Evolutionary conservation across 257 asterid genomes (phyloP), one percentile per base, ranked within the genome.

Genomic region (Sherardia arvensis): DNA sequence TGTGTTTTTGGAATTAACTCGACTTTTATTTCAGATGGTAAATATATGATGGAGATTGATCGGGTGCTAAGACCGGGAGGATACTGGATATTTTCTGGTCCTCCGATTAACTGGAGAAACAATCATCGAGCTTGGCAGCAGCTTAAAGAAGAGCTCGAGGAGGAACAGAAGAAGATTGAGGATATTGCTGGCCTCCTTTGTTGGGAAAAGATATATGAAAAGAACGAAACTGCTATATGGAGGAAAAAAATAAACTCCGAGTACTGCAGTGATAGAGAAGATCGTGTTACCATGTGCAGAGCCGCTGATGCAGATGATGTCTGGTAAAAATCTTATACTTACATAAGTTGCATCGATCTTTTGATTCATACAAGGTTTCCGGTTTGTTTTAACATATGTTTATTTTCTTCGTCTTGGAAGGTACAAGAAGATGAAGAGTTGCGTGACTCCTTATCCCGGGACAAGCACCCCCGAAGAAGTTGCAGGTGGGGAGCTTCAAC

Each of bases 21-120:
- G 25, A 47, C 29, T 30, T 43, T 33, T 48, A 15, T 22, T 56
- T 8, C 40, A 78, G 83, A 72, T 43, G 83, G 83, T 15, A 55
- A 68, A 48, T 78, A 78, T 75, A 38, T 78, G 79, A 78, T 22
- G 75, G 83, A 78, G 59, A 63, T 78, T 7, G 79, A 78, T 61
- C 60, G 83, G 69, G 83, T 78, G 57, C 75, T 78, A 34, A 74
- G 79, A 74, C 83, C 83, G 3, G 83, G 83, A 56, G 83, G 83
- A 23, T 78, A 78, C 68, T 78, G 83, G 83, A 56, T 78, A 64
- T 79, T 78, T 55, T 78, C 83, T 4, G 83, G 83, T 56, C 83
- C 83, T 68, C 83, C 83, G 1, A 78, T 78, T 40, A 71, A 65
- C 71, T 78, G 83, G 83, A 40, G 78, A 53, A 66, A 29, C 26